Percentiles rank a stretch among this genome's conserved stretches.
phyloP scores from a whole-genome alignment of 2,329 filamentous ascomycete species.

The Epichloe baconii region DNA sequence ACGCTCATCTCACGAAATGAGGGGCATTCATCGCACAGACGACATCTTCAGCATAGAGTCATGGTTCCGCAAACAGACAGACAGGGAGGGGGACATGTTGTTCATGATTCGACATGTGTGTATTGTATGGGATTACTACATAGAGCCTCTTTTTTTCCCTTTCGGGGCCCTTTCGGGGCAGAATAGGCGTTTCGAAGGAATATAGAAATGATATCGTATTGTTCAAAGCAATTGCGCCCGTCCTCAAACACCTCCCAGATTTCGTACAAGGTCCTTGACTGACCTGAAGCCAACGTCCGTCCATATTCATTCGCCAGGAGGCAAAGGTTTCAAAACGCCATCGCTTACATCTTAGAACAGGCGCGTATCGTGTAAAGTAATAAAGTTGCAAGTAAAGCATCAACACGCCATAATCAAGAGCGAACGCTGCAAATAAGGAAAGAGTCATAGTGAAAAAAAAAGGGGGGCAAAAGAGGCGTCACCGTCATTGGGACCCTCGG shows the following conservation, averaged over 20 bases:
- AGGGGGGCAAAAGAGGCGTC: background rate
- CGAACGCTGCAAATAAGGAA: background rate
- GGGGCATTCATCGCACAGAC: too few species aligned
- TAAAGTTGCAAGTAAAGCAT: background rate
- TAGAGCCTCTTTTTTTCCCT: background rate
- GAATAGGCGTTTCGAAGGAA: too few species aligned
- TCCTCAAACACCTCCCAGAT: background rate
- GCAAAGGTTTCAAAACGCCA: constrained; percentile 1
- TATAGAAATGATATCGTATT: too few species aligned
- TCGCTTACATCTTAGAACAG: constrained; percentile 6
- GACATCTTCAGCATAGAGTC: too few species aligned
- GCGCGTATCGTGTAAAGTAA: constrained; percentile 1
- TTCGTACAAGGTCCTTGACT: background rate
- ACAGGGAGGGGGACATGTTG: too few species aligned
- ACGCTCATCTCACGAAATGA: too few species aligned
- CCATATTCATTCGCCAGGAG: background rate
- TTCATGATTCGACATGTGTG: too few species aligned
- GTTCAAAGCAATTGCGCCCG: background rate
- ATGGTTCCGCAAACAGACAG: too few species aligned
- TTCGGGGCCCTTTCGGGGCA: too few species aligned
- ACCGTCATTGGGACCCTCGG: constrained; percentile 17
- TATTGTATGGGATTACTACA: background rate
- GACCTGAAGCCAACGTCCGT: background rate
- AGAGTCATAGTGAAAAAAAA: background rate
- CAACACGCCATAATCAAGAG: constrained; percentile 1